phyloP scores from a whole-genome alignment of 2,329 filamentous ascomycete genomes.

The Xylaria sp. region DNA sequence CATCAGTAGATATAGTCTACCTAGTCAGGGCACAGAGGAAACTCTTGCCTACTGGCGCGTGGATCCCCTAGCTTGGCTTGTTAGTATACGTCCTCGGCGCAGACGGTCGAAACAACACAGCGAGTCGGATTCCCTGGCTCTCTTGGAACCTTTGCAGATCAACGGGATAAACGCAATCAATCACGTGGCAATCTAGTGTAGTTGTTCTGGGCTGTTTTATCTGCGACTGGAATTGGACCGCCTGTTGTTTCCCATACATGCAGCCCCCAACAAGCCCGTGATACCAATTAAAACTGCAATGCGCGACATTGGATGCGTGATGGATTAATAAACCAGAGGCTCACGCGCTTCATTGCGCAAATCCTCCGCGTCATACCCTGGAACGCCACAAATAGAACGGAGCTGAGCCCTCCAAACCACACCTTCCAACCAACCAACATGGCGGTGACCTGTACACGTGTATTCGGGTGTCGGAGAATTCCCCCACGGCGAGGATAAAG shows the following conservation, averaged over 20 bases:
- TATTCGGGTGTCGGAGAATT: conserved; percentile 31
- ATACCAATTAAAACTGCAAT: conserved; percentile 32
- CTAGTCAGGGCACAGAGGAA: conserved; percentile 29
- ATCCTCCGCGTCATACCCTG: conserved; percentile 33
- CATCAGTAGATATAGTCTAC: conserved; percentile 23
- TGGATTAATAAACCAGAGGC: conserved; percentile 23
- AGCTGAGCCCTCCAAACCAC: conserved; percentile 38
- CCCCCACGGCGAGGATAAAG: conserved; percentile 27
- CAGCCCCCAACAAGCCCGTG: conserved; percentile 27
- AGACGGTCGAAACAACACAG: conserved; percentile 9
- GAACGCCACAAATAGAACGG: conserved; percentile 41
- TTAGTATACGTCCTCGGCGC: background rate
- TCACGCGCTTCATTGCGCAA: conserved; percentile 28
- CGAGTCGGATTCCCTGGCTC: conserved; percentile 9
- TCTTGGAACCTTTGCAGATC: conserved; percentile 23
- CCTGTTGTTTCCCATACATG: conserved; percentile 19
- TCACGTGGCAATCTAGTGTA: conserved; percentile 31
- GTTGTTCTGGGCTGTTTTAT: conserved; percentile 29
- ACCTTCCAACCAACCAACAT: conserved; percentile 36
- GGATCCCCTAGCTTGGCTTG: background rate
- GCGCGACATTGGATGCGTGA: conserved; percentile 22
- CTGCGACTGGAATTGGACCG: conserved; percentile 22
- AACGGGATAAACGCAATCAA: conserved; percentile 27
- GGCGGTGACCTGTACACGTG: conserved; percentile 16
- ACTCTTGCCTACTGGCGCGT: conserved; percentile 31